Evolutionary conservation across 345 rosid genomes (phyloP).

Genomic region (Aurinia saxatilis): DNA sequence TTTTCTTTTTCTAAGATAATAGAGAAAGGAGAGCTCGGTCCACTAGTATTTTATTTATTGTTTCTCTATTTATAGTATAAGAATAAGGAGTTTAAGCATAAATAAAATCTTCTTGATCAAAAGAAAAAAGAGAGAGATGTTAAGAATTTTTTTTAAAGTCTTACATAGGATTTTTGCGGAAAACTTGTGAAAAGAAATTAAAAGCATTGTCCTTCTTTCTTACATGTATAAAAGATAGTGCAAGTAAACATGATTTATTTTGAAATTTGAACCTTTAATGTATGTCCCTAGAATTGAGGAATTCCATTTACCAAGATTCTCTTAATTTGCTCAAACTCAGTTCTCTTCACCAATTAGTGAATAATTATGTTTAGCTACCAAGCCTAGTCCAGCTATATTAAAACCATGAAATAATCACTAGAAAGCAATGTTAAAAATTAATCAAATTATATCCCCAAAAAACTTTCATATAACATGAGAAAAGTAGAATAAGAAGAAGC

Average conservation of each 20-base stretch:
- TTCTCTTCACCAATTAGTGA: constrained; percentile 20
- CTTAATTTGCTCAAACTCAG: constrained; percentile 30
- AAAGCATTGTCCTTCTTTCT: background rate
- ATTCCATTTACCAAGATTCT: constrained; percentile 33
- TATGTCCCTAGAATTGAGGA: constrained; percentile 28
- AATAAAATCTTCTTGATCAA: background rate
- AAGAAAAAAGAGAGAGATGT: background rate
- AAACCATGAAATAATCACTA: too few species aligned
- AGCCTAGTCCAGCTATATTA: constrained; percentile 13
- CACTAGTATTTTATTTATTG: too few species aligned
- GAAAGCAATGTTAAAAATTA: too few species aligned
- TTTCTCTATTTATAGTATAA: too few species aligned
- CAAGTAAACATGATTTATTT: constrained; percentile 3
- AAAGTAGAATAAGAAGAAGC: background rate
- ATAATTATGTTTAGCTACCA: constrained; percentile 20
- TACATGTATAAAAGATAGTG: background rate
- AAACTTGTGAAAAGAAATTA: background rate
- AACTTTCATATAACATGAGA: background rate
- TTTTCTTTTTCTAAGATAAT: too few species aligned
- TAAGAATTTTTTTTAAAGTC: background rate
- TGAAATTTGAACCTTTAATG: constrained; percentile 8
- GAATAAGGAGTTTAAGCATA: too few species aligned
- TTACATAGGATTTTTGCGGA: too few species aligned
- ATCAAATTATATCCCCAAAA: too few species aligned
- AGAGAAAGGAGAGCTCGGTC: too few species aligned